These are phyloP conservation scores for Rubroshorea leprosula DNA, from an alignment of 345 rosid species.

Conservation along the genomic window DNA sequence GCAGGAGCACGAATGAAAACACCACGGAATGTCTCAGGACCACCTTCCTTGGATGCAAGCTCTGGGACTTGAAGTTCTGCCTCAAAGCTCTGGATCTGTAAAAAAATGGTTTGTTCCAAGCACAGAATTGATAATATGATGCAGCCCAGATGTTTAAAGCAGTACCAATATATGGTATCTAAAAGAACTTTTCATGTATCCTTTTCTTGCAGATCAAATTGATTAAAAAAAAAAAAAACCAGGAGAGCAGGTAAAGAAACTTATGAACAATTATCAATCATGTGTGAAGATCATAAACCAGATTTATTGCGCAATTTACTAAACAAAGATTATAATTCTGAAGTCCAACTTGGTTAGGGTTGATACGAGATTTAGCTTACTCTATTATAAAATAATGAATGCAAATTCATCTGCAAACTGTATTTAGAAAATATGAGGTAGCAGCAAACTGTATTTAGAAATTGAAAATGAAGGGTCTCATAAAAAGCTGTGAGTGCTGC, in stretches of 20 bases:
- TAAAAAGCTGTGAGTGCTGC: background rate
- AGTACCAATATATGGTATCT: too few relatives aligned
- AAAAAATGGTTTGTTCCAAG: constrained; percentile 7
- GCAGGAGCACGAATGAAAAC: constrained; percentile 98
- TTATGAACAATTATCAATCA: too few relatives aligned
- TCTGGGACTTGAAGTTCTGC: constrained; percentile 70
- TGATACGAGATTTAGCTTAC: background rate
- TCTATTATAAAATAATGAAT: too few relatives aligned
- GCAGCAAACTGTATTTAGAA: too few relatives aligned
- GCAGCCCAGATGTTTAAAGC: too few relatives aligned
- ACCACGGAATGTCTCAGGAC: constrained; percentile 77
- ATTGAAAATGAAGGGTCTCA: background rate
- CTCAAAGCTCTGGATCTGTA: constrained; percentile 92
- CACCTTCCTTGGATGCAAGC: constrained; percentile 79
- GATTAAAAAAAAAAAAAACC: background rate
- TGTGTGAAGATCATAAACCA: background rate
- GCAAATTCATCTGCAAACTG: background rate
- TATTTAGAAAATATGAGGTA: too few relatives aligned
- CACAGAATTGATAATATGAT: too few relatives aligned
- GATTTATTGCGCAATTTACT: too few relatives aligned
- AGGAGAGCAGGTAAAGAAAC: too few relatives aligned
- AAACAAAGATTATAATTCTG: too few relatives aligned
- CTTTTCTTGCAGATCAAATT: background rate
- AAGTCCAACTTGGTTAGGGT: too few relatives aligned
- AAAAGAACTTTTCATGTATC: background rate